Conservation (phyloP, 2,329 filamentous ascomycete genomes). For the Zasmidium citrigriseum region DNA sequence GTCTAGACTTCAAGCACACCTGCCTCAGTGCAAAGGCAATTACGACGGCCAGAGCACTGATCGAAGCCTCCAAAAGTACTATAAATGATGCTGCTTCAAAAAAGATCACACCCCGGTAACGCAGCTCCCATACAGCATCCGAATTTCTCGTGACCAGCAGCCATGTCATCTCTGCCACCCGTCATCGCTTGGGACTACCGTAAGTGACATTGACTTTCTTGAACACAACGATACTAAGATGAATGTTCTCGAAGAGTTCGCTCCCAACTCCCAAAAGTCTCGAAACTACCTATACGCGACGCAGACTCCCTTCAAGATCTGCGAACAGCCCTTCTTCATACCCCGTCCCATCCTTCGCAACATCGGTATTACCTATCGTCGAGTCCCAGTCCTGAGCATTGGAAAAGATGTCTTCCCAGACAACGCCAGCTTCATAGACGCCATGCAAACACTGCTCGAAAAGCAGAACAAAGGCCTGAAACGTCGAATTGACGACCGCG, state of each 20-base stretch:
- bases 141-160: background rate
- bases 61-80: background rate
- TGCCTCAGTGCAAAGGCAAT: background rate
- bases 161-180: conserved; percentile 11
- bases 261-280: conserved; percentile 25
- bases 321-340: conserved; percentile 29
- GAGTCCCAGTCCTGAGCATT: conserved; percentile 28
- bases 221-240: background rate
- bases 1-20: background rate
- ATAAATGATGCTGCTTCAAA: background rate
- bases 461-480: conserved; percentile 19
- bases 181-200: conserved; percentile 16
- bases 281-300: conserved; percentile 24
- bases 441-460: conserved; percentile 16
- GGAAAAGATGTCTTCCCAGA: conserved; percentile 31
- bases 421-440: conserved; percentile 23
- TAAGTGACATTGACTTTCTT: background rate
- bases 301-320: conserved; percentile 26
- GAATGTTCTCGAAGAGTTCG: conserved; percentile 12
- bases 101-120: background rate
- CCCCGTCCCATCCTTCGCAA: conserved; percentile 25
- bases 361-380: conserved; percentile 28
- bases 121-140: background rate
- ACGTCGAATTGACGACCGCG: conserved; percentile 9
- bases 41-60: background rate